phyloP scores from a whole-genome alignment of 805 yeast genomes.

The Helenozyma baotianmanensis region DNA sequence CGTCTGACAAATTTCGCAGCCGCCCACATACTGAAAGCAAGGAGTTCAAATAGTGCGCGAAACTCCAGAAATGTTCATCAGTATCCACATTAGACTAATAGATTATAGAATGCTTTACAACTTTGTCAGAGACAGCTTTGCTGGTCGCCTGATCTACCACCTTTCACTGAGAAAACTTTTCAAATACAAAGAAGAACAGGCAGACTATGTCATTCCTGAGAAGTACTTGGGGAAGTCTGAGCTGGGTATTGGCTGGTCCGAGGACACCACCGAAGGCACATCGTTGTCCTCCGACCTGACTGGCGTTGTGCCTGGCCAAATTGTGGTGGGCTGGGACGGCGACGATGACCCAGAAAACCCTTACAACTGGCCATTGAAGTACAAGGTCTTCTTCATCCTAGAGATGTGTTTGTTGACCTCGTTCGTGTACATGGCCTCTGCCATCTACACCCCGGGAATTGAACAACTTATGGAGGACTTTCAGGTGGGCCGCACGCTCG shows the following conservation, averaged over 20 bases:
- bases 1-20: no score
- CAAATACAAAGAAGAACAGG: conserved; percentile 22
- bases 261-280: not conserved
- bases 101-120: conserved; percentile 2
- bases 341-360: conserved; percentile 55
- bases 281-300: not conserved
- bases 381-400: conserved; percentile 33
- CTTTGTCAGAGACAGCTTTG: conserved; percentile 28
- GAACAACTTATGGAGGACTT: conserved; percentile 42
- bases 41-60: no score
- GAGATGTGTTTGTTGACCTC: conserved; percentile 43
- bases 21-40: no score
- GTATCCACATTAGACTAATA: no score
- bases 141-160: conserved; percentile 22
- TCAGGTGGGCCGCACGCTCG: conserved; percentile 37
- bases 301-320: not conserved
- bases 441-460: conserved; percentile 52
- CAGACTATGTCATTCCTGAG: conserved; percentile 26
- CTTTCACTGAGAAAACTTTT: conserved; percentile 20
- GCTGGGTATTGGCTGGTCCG: not conserved
- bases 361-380: conserved; percentile 46
- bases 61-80: no score
- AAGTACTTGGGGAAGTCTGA: conserved; percentile 17
- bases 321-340: conserved; percentile 29
- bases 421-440: conserved; percentile 52